Evolutionary conservation across 2,329 filamentous ascomycete species (phyloP).

Genomic region (Colletotrichum abscissum): DNA sequence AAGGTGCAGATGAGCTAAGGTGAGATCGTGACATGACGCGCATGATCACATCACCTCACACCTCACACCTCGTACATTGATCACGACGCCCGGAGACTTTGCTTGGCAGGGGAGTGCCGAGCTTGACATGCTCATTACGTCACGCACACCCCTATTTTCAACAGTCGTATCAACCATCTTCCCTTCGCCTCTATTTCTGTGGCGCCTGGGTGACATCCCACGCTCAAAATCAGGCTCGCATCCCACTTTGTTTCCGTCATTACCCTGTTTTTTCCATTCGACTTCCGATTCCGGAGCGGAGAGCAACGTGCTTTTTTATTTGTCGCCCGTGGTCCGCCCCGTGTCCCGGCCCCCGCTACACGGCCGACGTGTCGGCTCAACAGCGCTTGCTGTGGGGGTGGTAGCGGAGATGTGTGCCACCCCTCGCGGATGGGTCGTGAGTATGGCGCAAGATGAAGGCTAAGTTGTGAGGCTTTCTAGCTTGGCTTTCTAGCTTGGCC

Average conservation of each 20-base stretch:
- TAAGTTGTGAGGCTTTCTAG: neutral
- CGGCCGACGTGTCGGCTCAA: constrained; percentile 1
- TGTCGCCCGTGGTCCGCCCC: neutral
- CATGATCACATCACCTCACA: constrained; percentile 27
- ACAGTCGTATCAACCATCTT: constrained; percentile 17
- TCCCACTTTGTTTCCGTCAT: neutral
- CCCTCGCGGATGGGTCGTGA: neutral
- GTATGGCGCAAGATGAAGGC: neutral
- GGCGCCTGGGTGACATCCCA: neutral
- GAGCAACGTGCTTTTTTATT: neutral
- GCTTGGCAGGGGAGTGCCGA: constrained; percentile 15
- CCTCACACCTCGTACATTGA: neutral
- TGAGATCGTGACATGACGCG: constrained; percentile 13
- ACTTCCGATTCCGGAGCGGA: neutral
- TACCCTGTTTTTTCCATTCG: neutral
- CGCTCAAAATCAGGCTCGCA: neutral
- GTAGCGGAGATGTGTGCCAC: neutral
- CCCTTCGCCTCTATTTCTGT: neutral
- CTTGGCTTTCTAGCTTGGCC: neutral
- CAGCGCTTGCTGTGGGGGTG: neutral
- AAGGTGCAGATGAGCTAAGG: constrained; percentile 1
- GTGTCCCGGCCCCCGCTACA: neutral
- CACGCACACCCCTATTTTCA: constrained; percentile 3
- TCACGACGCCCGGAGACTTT: neutral
- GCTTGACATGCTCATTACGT: constrained; percentile 30